Base-by-base conservation (phyloP, 106 monocot species). In the Platanthera zijinensis region DNA sequence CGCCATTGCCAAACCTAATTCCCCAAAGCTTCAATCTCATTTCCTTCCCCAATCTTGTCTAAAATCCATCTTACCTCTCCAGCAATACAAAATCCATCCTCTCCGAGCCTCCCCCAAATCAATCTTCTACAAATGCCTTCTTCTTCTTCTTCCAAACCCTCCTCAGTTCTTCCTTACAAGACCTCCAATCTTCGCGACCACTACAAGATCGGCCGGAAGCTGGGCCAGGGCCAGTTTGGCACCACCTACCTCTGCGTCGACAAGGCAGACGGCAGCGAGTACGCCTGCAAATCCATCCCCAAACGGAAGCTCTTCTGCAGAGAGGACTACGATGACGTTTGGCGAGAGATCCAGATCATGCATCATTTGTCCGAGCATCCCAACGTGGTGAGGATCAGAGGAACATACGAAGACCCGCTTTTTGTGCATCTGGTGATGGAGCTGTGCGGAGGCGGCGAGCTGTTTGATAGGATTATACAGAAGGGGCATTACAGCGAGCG, bases 341-440 rank as follows among this genome's bases (percentile, higher is more conserved):
- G 82, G 82, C 69, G 82, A 8, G 82, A 82, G 77, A 82, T 82
- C 71, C 82, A 82, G 77, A 82, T 82, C 72, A 82, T 82, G 82
- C 82, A 82, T 49, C 82, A 82, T 56, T 77, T 82, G 19, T 82
- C 82, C 14, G 82, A 82, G 77, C 82, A 82, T 51, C 62, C 82
- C 61, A 74, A 80, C 30, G 80, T 80, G 13, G 80, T 80, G 10
- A 50, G 80, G 62, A 80, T 80, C 52, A 72, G 72, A 69, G 82
- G 77, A 5, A 82, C 82, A 10, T 82, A 82, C 30, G 82, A 82
- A 71, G 82, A 82, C 28, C 14, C 76, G 13, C 61, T 77, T 18
- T 82, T 82, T 59, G 82, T 82, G 48, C 80, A 80, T 51, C 22
- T 80, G 51, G 80, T 80, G 49, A 80, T 80, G 80, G 80, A 80